Conservation (phyloP, 2,329 filamentous ascomycete species). For the Colletotrichum sublineola region DNA sequence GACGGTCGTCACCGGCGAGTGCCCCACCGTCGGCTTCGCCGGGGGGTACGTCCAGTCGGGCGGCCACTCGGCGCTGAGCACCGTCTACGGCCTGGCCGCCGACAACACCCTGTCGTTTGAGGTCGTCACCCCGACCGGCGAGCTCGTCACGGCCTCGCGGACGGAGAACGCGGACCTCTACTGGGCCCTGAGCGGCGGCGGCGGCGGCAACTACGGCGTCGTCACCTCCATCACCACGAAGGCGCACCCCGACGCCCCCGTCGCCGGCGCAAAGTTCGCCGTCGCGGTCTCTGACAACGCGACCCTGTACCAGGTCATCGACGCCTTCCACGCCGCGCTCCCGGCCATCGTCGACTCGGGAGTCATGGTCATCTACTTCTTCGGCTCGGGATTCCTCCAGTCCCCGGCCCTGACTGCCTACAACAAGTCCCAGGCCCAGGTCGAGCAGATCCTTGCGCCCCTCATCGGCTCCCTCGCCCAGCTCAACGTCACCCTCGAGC, state of each 20-base stretch:
- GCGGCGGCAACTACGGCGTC: conserved; percentile 61
- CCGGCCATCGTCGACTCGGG: conserved; percentile 37
- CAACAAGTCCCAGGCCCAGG: conserved; percentile 55
- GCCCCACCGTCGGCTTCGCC: conserved; percentile 63
- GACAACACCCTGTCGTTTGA: conserved; percentile 73
- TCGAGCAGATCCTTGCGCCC: conserved; percentile 56
- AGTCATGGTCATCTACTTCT: conserved; percentile 41
- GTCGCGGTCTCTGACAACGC: conserved; percentile 60
- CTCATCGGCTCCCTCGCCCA: conserved; percentile 50
- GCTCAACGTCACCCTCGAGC: conserved; percentile 46
- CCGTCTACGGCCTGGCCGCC: conserved; percentile 68
- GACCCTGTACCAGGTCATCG: conserved; percentile 50
- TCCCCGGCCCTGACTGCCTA: conserved; percentile 56
- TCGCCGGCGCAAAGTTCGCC: conserved; percentile 45
- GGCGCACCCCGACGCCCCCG: conserved; percentile 58
- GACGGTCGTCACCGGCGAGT: conserved; percentile 61
- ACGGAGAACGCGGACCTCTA: conserved; percentile 70
- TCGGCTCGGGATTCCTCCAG: conserved; percentile 52
- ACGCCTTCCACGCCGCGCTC: conserved; percentile 41
- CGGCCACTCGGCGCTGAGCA: conserved; percentile 62
- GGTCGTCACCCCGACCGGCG: conserved; percentile 66
- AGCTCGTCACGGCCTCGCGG: conserved; percentile 64
- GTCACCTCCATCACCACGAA: conserved; percentile 68
- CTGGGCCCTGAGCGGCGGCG: conserved; percentile 72
- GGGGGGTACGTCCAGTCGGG: conserved; percentile 67